Percentiles rank a stretch among this genome's conserved stretches.
phyloP scores from a whole-genome alignment of 441 rosid genomes.

The Caryocar brasiliense region DNA sequence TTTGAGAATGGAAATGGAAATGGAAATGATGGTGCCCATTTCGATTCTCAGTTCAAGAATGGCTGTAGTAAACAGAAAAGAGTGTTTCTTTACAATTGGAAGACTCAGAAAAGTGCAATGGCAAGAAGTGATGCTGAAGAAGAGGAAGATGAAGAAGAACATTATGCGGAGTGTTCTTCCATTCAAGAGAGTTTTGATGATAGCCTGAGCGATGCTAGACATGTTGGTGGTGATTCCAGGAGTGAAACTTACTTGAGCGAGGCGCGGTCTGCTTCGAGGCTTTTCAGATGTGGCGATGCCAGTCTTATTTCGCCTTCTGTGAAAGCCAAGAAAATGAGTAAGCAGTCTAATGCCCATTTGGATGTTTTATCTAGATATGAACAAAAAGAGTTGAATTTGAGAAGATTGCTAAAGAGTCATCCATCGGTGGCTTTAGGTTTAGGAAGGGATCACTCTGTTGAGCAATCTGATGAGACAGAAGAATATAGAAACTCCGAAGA shows the following conservation, averaged over 20 bases:
- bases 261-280: slow-evolving; percentile 35
- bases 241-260: slow-evolving; percentile 45
- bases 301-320: slow-evolving; percentile 42
- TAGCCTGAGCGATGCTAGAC: slow-evolving; percentile 65
- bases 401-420: slow-evolving; percentile 30
- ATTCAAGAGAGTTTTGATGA: slow-evolving; percentile 49
- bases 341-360: slow-evolving; percentile 33
- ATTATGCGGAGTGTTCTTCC: slow-evolving; percentile 36
- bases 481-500: slow-evolving; percentile 60
- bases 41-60: slow-evolving; percentile 22
- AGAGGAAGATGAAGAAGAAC: slow-evolving; percentile 15
- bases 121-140: slow-evolving; percentile 28
- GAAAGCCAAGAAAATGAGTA: slow-evolving; percentile 44
- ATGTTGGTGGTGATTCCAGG: slow-evolving; percentile 43
- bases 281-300: slow-evolving; percentile 54
- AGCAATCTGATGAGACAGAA: slow-evolving; percentile 66
- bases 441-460: slow-evolving; percentile 39
- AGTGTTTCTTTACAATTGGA: slow-evolving; percentile 82
- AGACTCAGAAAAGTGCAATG: slow-evolving; percentile 36
- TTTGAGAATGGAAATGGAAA: slow-evolving; percentile 16
- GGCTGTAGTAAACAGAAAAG: slow-evolving; percentile 27
- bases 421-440: slow-evolving; percentile 36
- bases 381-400: slow-evolving; percentile 30
- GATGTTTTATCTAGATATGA: slow-evolving; percentile 44
- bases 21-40: slow-evolving; percentile 12